Evolutionary conservation across 2,329 filamentous ascomycete genomes (phyloP), one percentile per base, ranked within the genome.

Genomic region (Epichloe gansuensis): DNA sequence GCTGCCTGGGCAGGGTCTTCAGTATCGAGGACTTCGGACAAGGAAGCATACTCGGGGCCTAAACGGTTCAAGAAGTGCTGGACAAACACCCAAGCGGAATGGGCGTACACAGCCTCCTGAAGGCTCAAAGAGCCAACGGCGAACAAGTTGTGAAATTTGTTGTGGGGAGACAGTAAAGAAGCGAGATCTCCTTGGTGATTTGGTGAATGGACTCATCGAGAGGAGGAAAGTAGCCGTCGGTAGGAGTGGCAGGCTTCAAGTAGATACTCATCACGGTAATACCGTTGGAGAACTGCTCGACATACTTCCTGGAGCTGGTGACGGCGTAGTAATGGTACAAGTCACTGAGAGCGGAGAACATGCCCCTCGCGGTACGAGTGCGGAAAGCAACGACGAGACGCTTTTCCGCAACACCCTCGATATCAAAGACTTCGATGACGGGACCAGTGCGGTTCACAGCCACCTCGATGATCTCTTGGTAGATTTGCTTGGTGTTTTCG

Each of bases 251-350:
- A 23, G 88, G 90, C 59, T 86, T 85, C 55, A 98, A 78, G 70
- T 98, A 98, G 57, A 96, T 81, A 61, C 90, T 96, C 78, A 97
- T 95, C 69, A 97, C 86, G 13, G 89, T 95, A 67, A 96, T 94
- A 56, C 93, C 93, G 69, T 98, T 98, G 64, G 91, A 93, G 76
- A 98, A 98, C 72, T 97, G 93, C 72, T 98, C 88, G 47, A 98
- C 87, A 65, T 98, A 98, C 74, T 98, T 98, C 61, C 93, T 81
- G 31, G 93, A 93, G 64, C 88, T 95, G 2, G 93, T 98, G 56
- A 97, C 80, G 44, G 93, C 91, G 65, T 98, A 98, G 80, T 96
- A 97, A 73, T 98, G 93, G 75, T 98, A 98, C 39, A 98, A 76
- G 68, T 97, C 91, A 58, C 88, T 95, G 61, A 98, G 74, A 31